Evolutionary conservation across 192 early-diverging fungal genomes (phyloP), one percentile per base, ranked within the genome.

Genomic region (Gaertneriomyces semiglobifer): DNA sequence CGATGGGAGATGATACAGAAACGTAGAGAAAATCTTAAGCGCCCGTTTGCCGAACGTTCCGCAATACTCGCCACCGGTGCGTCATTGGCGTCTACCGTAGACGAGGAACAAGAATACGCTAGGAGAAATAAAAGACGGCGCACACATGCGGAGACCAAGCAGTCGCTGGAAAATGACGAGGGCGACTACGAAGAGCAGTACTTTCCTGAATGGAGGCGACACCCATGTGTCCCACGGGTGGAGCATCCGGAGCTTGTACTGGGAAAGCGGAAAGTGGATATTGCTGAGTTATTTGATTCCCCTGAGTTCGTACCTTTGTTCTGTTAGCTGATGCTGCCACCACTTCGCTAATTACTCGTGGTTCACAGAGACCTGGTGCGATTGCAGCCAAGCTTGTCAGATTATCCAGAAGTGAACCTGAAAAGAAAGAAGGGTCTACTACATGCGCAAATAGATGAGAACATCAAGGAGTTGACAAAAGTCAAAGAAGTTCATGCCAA

Each of bases 401-500:
- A 76, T 12, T 78, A 73, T 60, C 71, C 71, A n/a, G 55, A 65
- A 20, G 42, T 75, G 1, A 39, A 43, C 8, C 58, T 54, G 8
- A 65, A 65, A 42, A 4, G 44, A 1, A n/a, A 61, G 4, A 72
- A 59, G 39, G 62, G 65, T 16, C 20, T 45, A 40, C 58, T 77
- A 14, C 50, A 69, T 52, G 25, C 42, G 42, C 50, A 58, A 10
- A 67, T 81, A 48, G 50, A 62, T 20, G 25, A 51, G 3, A 90
- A 86, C 66, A 66, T 86, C 25, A 74, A 84, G 39, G 70, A 74
- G 40, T 63, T 86, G 48, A 61, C 69, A 58, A 63, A 67, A 48
- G 84, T 89, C 48, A 86, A 88, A 52, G 77, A 79, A 25, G 65
- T 86, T 6, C 81, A 88, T 56, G 59, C 65, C 63, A 87, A 86